A percentile compares a stretch with the other conserved stretches of the same genome.
These are phyloP conservation scores for Evernia prunastri DNA, from an alignment of 495 filamentous ascomycete genomes.

Conservation along the genomic window DNA sequence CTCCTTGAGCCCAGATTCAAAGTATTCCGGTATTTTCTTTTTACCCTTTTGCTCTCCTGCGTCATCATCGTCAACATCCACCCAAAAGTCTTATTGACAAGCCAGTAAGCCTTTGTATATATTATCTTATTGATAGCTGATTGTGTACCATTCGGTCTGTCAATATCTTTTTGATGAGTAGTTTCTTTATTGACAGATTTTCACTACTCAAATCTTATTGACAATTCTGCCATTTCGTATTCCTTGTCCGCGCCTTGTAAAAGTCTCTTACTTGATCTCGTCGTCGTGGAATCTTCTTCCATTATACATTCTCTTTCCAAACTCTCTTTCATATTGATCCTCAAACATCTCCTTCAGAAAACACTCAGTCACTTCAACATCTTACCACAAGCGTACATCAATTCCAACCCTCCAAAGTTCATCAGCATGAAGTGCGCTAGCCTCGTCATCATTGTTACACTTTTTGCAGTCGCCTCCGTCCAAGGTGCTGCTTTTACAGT, in stretches of 20 bases:
- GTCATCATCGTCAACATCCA: not conserved
- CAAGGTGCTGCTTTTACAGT: conserved; percentile 29
- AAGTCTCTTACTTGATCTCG: not conserved
- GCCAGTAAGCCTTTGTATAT: not conserved
- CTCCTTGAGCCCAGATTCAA: not conserved
- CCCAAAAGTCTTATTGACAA: not conserved
- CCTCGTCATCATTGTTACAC: conserved; percentile 33
- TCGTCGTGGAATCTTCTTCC: not conserved
- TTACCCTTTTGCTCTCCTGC: not conserved
- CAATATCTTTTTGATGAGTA: not conserved
- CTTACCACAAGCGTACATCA: conserved; percentile 11
- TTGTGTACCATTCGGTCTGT: not conserved
- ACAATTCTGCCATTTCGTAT: not conserved
- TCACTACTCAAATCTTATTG: conserved; percentile 1
- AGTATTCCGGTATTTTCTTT: not conserved
- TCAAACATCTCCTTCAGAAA: conserved; percentile 10
- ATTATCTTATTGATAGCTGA: conserved; percentile 18
- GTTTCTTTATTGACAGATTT: conserved; percentile 16
- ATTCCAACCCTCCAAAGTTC: conserved; percentile 13
- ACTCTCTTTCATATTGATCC: conserved; percentile 11
- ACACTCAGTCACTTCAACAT: conserved; percentile 13
- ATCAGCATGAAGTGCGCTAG: conserved; percentile 45
- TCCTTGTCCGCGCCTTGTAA: conserved; percentile 8
- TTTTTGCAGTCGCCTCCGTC: conserved; percentile 36
- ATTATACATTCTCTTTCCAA: not conserved